Evolutionary conservation across 2,329 filamentous ascomycete genomes (phyloP), one percentile per base, ranked within the genome.

Genomic region (Lithohypha guttulata): DNA sequence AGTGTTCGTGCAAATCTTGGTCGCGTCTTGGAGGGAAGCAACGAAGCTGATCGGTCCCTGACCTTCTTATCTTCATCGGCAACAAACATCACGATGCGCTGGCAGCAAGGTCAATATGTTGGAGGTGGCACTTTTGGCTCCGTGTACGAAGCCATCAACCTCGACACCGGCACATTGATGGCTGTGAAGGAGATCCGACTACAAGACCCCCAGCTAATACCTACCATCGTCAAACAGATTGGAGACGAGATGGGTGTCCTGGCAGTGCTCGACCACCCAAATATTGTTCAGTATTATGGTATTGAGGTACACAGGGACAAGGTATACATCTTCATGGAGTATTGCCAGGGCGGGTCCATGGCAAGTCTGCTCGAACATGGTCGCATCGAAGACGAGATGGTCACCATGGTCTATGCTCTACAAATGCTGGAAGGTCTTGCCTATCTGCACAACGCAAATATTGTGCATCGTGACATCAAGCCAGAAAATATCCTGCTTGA

Each of bases 291-390:
- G 7, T 98, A 98, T 62, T 91, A 91, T 56, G 91, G 91, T 42
- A 96, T 98, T 54, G 91, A 98, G 60, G 91, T 95, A 2, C 91
- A 98, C 62, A 77, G 91, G 47, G 91, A 98, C 68, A 91, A 94
- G 57, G 91, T 98, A n/a, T 98, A 96, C 62, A 95, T 98, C 51
- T 98, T 98, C 59, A 98, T 98, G 91, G 91, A 98, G 61, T 96
- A 93, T 62, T 98, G 91, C 60, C 93, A 86, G 3, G 89, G 91
- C 36, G 91, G 91, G 14, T 96, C 89, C 11, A 70, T 98, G 34
- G 87, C 91, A 28, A 82, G 76, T 35, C 66, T 98, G 37, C 69
- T 98, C 28, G 91, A 98, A 59, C 89, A 98, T 55, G 91, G 91
- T 9, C 82, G 91, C 27, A 95, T 98, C 47, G 91, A 95, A 64